A percentile compares a stretch with the other conserved stretches of the same genome.
These are phyloP conservation scores for Arthromyces matolae DNA, from an alignment of 768 basidiomycete species.

Conservation along the genomic window DNA sequence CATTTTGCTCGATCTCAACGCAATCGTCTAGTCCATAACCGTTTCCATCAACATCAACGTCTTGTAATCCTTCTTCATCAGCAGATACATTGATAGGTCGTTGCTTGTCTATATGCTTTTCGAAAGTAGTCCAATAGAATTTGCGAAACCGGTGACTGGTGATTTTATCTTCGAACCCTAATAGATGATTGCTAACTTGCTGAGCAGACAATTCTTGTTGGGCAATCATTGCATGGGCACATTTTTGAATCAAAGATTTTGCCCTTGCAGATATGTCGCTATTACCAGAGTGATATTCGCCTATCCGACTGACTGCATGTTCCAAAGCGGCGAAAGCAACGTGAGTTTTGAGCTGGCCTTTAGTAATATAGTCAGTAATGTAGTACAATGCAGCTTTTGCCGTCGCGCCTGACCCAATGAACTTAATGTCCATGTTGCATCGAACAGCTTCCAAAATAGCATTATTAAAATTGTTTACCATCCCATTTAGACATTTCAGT, in stretches of 20 bases:
- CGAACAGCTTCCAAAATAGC: slow-evolving; percentile 31
- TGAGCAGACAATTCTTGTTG: background rate
- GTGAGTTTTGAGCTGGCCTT: slow-evolving; percentile 37
- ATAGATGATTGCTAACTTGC: background rate
- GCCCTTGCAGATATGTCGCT: too few species aligned
- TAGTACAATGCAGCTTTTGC: slow-evolving; percentile 43
- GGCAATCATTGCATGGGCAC: background rate
- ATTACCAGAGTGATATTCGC: too few species aligned
- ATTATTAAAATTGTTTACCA: slow-evolving; percentile 41
- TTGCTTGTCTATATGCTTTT: slow-evolving; percentile 16
- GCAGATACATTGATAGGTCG: slow-evolving; percentile 12
- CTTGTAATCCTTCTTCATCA: too few species aligned
- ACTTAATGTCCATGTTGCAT: slow-evolving; percentile 49
- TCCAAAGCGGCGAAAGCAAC: slow-evolving; percentile 37
- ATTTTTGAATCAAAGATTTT: background rate
- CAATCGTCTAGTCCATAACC: too few species aligned
- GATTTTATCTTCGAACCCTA: background rate
- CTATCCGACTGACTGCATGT: too few species aligned
- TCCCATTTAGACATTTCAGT: slow-evolving; percentile 27
- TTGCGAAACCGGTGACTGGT: background rate
- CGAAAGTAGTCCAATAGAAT: background rate
- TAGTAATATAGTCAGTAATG: slow-evolving; percentile 48
- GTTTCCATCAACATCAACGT: too few species aligned
- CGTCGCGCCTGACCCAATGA: slow-evolving; percentile 34
- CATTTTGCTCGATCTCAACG: too few species aligned